Evolutionary conservation across 73 alveolate species (phyloP), one percentile per base, ranked within the genome.

Genomic region (Halteria grandinella): DNA sequence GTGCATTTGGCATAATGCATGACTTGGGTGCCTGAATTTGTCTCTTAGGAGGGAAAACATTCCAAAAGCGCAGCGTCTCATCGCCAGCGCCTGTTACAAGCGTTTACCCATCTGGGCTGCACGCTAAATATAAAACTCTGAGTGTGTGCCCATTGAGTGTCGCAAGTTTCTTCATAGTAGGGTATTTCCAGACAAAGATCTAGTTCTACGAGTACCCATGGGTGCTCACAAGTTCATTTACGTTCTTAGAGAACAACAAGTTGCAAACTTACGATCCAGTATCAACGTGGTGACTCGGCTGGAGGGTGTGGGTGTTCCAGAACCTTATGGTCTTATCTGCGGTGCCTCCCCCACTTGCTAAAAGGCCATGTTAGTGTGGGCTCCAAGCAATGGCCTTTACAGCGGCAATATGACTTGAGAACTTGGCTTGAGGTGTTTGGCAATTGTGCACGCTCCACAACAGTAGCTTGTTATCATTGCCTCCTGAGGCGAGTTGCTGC

Each of bases 331-430:
- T 89, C 75, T 98, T 80, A 92, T 97, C 99, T 0, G 99, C 99
- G 12, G 99, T 94, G 18, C 99, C 99, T 11, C 99, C 99, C 21
- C 99, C 99, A 15, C 95, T 74, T 0, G 98, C 99, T 52, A 97
- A 55, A 36, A 97, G 83, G 36, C 98, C 98, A 89, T 89, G 98
- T 83, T 97, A 93, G 86, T 97, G 99, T 7, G 99, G 99, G 20
- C 99, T 93, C 99, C 99, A 97, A 1, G 99, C 99, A 11, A 97
- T 90, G 21, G 99, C 99, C 79, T 97, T 97, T 14, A 97, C 99
- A 0, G 99, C 99, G 0, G 99, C 99, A 43, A 75, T 74, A 81
- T 97, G 99, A 63, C 89, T 87, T 28, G 83, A 69, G 79, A 94
- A 91, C 62, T 91, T 86, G 64, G 78, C 87, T 14, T 78, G 43